Evolutionary conservation across 1,284 basidiomycete species (phyloP), one percentile per base, ranked within the genome.

Genomic region (Sparassis latifolia): DNA sequence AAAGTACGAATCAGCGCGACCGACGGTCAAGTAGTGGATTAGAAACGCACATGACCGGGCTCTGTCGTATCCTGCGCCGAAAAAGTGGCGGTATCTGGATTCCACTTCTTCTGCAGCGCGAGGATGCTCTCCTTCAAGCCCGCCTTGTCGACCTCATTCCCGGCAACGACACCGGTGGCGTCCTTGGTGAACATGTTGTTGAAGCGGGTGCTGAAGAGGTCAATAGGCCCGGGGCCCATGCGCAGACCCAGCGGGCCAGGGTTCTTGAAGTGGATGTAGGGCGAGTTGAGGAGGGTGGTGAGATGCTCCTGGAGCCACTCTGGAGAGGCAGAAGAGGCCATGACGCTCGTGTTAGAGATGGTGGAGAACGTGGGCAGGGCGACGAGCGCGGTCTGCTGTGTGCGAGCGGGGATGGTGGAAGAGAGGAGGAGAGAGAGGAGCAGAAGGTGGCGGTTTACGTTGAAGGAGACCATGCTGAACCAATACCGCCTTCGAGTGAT

Each of bases 151-250:
- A 64, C 62, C 49, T 57, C 50, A 33, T 54, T 51, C 0, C 63
- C 65, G 4, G 50, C 56, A 7, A 66, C 60, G 48, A 53, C 45
- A 28, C 63, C 63, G 4, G 50, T 56, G 0, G 57, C 62, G 41
- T 64, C 62, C 29, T 46, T 30, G 10, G 65, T 57, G 56, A 64
- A 63, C 49, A 52, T 54, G 54, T 66, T 66, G 38, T 50, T 44
- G 56, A 63, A 66, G 44, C 60, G 57, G 2, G 60, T 66, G 57
- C 59, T 63, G 57, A 66, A 66, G 45, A 66, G 59, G 51, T 66
- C 65, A 55, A 66, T 57, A 29, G 65, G 65, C 31, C 65, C 65
- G 20, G 53, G 65, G 30, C 63, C 65, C 49, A 66, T 58, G 52
- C 60, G 58, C 6, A 61, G 29, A 29, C 52, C 53, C 41, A 49